These are phyloP conservation scores for Lachnellula occidentalis DNA, from an alignment of 2,329 filamentous ascomycete genomes.

Conservation along the genomic window DNA sequence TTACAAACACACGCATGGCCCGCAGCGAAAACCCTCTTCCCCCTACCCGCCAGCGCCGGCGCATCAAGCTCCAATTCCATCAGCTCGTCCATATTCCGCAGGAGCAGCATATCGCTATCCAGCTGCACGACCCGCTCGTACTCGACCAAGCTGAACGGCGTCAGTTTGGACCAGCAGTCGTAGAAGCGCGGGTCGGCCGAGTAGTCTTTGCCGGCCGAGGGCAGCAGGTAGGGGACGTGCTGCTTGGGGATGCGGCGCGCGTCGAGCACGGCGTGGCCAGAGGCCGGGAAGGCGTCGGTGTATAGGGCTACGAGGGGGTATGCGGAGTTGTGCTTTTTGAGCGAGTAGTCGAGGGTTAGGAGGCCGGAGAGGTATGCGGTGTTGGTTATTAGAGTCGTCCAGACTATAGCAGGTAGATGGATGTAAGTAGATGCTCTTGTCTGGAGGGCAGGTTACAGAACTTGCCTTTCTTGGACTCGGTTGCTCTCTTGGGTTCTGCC, in stretches of 20 bases:
- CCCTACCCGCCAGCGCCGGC: constrained; percentile 41
- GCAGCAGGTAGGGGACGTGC: constrained; percentile 67
- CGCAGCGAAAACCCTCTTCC: constrained; percentile 70
- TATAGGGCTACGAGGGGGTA: constrained; percentile 82
- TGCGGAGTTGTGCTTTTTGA: constrained; percentile 56
- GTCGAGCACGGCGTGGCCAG: constrained; percentile 64
- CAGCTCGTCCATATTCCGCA: constrained; percentile 84
- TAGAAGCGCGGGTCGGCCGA: constrained; percentile 77
- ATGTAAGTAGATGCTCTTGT: constrained; percentile 1
- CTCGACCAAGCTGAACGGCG: constrained; percentile 68
- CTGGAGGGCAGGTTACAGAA: not conserved
- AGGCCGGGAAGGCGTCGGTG: constrained; percentile 66
- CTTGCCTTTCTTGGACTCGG: constrained; percentile 28
- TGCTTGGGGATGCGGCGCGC: constrained; percentile 64
- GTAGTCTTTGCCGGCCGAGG: constrained; percentile 60
- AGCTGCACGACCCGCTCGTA: constrained; percentile 78
- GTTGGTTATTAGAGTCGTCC: constrained; percentile 85
- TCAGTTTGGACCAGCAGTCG: constrained; percentile 86
- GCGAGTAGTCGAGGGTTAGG: constrained; percentile 72
- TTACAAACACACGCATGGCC: constrained; percentile 85
- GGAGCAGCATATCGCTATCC: constrained; percentile 82
- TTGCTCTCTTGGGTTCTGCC: constrained; percentile 21
- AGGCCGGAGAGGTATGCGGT: constrained; percentile 75
- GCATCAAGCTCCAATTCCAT: constrained; percentile 75
- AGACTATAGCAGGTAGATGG: constrained; percentile 51